phyloP scores from a whole-genome alignment of 768 basidiomycete species.

The Pholiota conissans region DNA sequence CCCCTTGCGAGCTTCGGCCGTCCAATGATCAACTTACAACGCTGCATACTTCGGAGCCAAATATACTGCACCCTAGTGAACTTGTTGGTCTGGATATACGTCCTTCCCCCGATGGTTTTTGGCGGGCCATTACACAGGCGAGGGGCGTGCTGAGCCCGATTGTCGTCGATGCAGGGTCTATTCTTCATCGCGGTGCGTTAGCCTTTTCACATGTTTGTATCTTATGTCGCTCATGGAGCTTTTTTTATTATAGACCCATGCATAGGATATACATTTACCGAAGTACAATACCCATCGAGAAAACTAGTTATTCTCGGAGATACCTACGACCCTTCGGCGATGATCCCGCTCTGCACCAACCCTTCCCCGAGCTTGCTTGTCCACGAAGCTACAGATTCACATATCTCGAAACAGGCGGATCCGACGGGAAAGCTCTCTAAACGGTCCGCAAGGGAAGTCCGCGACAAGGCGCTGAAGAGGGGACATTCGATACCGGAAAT shows the following conservation, averaged over 20 bases:
- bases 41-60: conserved; percentile 22
- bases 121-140: conserved; percentile 53
- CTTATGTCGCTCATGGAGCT: neutral
- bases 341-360: conserved; percentile 54
- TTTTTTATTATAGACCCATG: conserved; percentile 72
- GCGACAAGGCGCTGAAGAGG: conserved; percentile 53
- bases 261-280: conserved; percentile 75
- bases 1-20: conserved; percentile 42
- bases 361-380: conserved; percentile 65
- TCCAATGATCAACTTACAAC: conserved; percentile 9
- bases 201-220: neutral
- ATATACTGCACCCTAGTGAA: conserved; percentile 65
- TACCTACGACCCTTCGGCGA: conserved; percentile 61
- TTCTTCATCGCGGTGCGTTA: conserved; percentile 66
- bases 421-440: conserved; percentile 36
- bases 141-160: conserved; percentile 41
- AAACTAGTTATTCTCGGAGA: conserved; percentile 81
- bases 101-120: conserved; percentile 56
- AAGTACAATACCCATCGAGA: conserved; percentile 46
- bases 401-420: conserved; percentile 59
- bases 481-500: conserved; percentile 81
- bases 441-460: conserved; percentile 40
- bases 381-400: conserved; percentile 85
- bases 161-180: conserved; percentile 72
- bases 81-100: conserved; percentile 58